Base-by-base conservation (phyloP, 2,329 filamentous ascomycete genomes). In the Fusarium sambucinum region DNA sequence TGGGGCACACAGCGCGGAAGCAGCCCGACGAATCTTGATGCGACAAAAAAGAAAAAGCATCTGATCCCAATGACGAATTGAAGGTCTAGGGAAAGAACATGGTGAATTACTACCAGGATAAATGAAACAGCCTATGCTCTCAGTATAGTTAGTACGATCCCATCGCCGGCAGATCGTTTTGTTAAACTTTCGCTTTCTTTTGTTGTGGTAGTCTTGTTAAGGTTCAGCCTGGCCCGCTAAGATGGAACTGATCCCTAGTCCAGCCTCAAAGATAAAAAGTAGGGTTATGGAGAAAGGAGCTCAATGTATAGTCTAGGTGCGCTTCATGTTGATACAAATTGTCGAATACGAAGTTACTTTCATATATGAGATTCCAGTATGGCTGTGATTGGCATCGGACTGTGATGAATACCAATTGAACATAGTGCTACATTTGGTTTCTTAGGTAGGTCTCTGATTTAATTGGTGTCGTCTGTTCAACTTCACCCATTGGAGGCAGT, bases 1-100 rank as follows among this genome's bases (percentile, higher is more conserved):
- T 40, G 32, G 23, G 55, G 44, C 37, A 63, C 37, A 63, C 52
- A 44, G 61, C 55, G 58, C 53, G 45, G 66, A 61, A 68, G 53
- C 57, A 63, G 48, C 52, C 60, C 44, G 50, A 51, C 37, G 42
- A 54, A 47, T 66, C 59, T 46, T 59, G 40, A 50, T 69, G 48
- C 48, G 62, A 37, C 47, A 58, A 59, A 58, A 59, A 57, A 44
- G 35, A 21, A 19, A 42, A 53, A 59, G 55, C 62, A 57, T 51
- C 58, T 52, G 54, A 61, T 30, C 44, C 19, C 17, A 52, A 54
- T 27, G 27, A 23, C 16, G 30, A 50, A 33, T 30, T 30, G 25
- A 37, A 37, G 50, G 47, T 52, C 23, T 12, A 29, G 12, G 23
- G 14, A 16, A 29, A 23, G 17, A 9, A 33, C 30, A 33, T 17